Evolutionary conservation across 164 flowering plant genomes (phyloP), one percentile per base, ranked within the genome.

Genomic region (Nymphaea thermarum): DNA sequence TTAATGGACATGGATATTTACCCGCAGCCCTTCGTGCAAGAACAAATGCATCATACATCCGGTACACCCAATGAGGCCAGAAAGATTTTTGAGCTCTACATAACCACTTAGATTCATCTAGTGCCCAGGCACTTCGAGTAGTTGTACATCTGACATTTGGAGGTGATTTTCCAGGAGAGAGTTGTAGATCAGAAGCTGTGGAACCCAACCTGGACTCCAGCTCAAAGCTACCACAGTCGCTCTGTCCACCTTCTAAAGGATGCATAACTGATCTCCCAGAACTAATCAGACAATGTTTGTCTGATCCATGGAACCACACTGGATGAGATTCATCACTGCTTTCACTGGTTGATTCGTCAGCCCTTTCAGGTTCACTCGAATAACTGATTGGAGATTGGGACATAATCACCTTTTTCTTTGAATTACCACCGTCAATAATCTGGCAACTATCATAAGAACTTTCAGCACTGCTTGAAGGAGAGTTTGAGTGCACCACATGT

Each of bases 41-140:
- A 73, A 59, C 78, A 73, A 82, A 88, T 1, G 98, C 88, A 76
- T 94, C 99, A 77, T 86, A 84, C 99, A 91, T 90, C 17, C 80
- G 80, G 70, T 88, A 94, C 43, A 90, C 98, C 99, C 99, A 94
- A 67, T 68, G 65, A 11, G 97, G 98, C 92, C 86, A 94, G 73
- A 81, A 94, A 63, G 96, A 84, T 76, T 78, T 86, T 43, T 93
- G 74, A 75, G 79, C 81, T 65, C 77, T 74, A 45, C 66, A 79
- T n/a, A 72, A 70, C 67, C 67, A 77, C 68, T 67, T 76, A 17
- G 76, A 65, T 17, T 66, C 72, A 12, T 70, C 65, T 25, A 36
- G 68, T 71, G 43, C 71, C 75, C 63, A 71, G 43, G 42, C 66
- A 55, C 67, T 74, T 61, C 42, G 11, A n/a, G 16, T n/a, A n/a